Percentiles rank a stretch among this genome's conserved stretches.
Conservation (phyloP, 2,329 filamentous ascomycete species). For the Clonostachys solani region DNA sequence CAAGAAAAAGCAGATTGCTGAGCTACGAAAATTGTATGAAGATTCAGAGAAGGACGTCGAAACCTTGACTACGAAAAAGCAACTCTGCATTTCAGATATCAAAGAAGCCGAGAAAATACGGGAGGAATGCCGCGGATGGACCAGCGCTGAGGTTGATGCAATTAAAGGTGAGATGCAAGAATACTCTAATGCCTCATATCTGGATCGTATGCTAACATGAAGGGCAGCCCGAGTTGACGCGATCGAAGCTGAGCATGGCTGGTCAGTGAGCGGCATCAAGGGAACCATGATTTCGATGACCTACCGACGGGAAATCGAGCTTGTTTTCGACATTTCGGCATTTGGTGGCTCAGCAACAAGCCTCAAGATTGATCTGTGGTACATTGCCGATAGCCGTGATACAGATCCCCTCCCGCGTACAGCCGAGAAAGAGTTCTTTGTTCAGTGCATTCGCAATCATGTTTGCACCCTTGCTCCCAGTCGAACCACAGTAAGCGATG, state of each 20-base stretch:
- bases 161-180: conserved; percentile 60
- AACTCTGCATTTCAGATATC: conserved; percentile 69
- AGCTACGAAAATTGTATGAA: conserved; percentile 62
- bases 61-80: conserved; percentile 60
- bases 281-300: conserved; percentile 66
- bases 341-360: conserved; percentile 47
- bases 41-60: conserved; percentile 64
- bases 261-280: conserved; percentile 64
- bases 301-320: conserved; percentile 67
- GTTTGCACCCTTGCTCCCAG: conserved; percentile 58
- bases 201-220: background rate
- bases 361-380: conserved; percentile 63
- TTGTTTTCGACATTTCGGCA: conserved; percentile 64
- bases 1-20: conserved; percentile 63
- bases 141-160: conserved; percentile 69
- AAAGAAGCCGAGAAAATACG: conserved; percentile 76
- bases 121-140: conserved; percentile 89
- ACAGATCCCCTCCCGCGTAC: conserved; percentile 51
- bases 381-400: conserved; percentile 56
- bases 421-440: conserved; percentile 69
- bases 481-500: conserved; percentile 47
- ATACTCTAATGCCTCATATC: background rate
- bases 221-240: conserved; percentile 55
- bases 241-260: conserved; percentile 64
- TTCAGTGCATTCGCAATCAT: conserved; percentile 67